Base-by-base conservation (phyloP, 1,139 yeast species). In the Meyerozyma athensensis region DNA sequence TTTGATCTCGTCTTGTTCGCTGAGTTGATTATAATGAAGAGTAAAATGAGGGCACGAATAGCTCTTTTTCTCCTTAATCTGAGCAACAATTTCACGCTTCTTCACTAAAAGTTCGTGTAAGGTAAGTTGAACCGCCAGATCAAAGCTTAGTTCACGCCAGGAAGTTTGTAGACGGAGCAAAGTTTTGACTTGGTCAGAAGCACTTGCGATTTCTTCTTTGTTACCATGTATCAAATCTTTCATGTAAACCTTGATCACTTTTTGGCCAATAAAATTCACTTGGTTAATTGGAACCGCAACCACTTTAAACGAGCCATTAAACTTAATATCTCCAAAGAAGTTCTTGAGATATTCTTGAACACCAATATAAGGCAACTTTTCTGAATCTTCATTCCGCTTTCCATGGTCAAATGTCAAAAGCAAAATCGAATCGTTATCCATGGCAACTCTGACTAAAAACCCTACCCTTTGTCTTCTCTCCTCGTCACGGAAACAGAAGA, bases 401-500 rank as follows among this genome's bases (percentile, higher is more conserved):
- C 79, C 79, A 43, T 71, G 72, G 43, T 72, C 53, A 46, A 74
- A 74, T 0, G 74, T 66, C 35, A 75, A 49, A 3, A 72, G 57
- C 19, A 68, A 49, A 6, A 72, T 46, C 2, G 58, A 46, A 3
- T 56, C 56, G 7, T 53, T 47, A 2, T 57, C 48, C 7, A 51
- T 43, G 37, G 67, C 68, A 9, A 66, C 58, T 49, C 68, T 72
- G 35, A 74, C 61, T 26, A 81, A 56, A 46, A 80, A 71, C 2
- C 87, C 95, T 14, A 79, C 58, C 36, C 68, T 65, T 2, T 75
- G 54, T 5, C 59, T 67, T 8, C 58, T 51, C 3, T 55, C 57
- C 26, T 53, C 50, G 49, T 79, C 80, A 43, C 79, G 71, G 56
- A 65, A 85, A 8, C 81, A 71, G 38, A 86, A 55, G 38, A 85